These are phyloP conservation scores for Ophiocordyceps robertsii DNA, from an alignment of 2,329 filamentous ascomycete species.

Conservation along the genomic window DNA sequence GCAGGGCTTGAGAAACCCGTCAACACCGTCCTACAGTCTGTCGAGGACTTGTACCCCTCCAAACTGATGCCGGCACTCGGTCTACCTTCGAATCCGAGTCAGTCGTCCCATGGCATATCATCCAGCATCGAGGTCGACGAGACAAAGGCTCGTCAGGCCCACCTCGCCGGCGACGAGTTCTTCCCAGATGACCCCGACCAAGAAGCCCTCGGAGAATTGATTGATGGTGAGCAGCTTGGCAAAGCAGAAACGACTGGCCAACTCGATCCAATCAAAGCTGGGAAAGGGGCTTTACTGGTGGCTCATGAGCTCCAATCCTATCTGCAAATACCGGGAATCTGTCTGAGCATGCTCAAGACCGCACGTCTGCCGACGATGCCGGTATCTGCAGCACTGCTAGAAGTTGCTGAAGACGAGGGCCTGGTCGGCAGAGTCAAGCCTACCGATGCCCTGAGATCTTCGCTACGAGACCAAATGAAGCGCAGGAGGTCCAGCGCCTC, in stretches of 20 bases:
- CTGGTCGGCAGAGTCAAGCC: slow-evolving; percentile 10
- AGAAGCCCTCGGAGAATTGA: slow-evolving; percentile 23
- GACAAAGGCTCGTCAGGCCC: slow-evolving; percentile 32
- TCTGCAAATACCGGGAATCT: slow-evolving; percentile 19
- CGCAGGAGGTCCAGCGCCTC: not conserved
- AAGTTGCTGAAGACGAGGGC: slow-evolving; percentile 25
- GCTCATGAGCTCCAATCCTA: not conserved
- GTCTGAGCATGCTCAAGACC: slow-evolving; percentile 26
- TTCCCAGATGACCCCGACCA: slow-evolving; percentile 41
- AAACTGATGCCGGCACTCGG: slow-evolving; percentile 41
- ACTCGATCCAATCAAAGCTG: not conserved
- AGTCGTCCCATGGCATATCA: slow-evolving; percentile 11
- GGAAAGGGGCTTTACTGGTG: not conserved
- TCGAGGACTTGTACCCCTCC: slow-evolving; percentile 73
- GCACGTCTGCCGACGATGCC: slow-evolving; percentile 22
- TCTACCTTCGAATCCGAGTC: slow-evolving; percentile 27
- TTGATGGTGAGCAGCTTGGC: slow-evolving; percentile 1
- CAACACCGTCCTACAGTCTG: slow-evolving; percentile 69
- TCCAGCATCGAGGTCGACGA: slow-evolving; percentile 53
- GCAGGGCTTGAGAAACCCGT: slow-evolving; percentile 42
- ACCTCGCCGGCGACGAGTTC: slow-evolving; percentile 33
- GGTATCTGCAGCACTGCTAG: slow-evolving; percentile 22
- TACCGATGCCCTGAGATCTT: slow-evolving; percentile 8
- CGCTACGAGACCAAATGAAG: slow-evolving; percentile 10
- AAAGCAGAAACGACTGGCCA: not conserved